Conservation (phyloP, 768 basidiomycete genomes). For the Collybia mongolica region DNA sequence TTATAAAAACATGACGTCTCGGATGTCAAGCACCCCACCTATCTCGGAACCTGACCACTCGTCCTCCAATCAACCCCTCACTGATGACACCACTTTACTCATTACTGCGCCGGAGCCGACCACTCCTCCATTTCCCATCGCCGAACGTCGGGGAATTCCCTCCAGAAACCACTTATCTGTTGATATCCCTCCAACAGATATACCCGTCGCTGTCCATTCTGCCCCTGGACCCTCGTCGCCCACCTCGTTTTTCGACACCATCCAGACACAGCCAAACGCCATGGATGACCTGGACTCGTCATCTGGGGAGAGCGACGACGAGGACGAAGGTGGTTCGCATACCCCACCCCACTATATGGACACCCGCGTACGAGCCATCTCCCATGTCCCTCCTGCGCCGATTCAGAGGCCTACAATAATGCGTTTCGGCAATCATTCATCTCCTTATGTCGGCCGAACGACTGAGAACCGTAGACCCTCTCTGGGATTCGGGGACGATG, state of each 20-base stretch:
- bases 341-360: conserved; percentile 25
- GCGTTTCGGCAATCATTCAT: conserved; percentile 68
- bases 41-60: conserved; percentile 17
- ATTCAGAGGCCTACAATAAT: conserved; percentile 45
- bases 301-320: conserved; percentile 43
- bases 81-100: conserved; percentile 28
- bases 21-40: conserved; percentile 19
- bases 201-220: conserved; percentile 49
- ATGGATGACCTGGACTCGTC: conserved; percentile 74
- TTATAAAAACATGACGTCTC: conserved; percentile 15
- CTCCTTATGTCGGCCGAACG: conserved; percentile 56
- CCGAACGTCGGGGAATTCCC: conserved; percentile 27
- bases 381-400: conserved; percentile 23
- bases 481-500: conserved; percentile 23
- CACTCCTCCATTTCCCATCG: conserved; percentile 39
- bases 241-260: conserved; percentile 72
- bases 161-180: conserved; percentile 31
- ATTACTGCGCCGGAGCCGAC: conserved; percentile 43
- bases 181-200: conserved; percentile 43
- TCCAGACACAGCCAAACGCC: conserved; percentile 67
- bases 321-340: conserved; percentile 22
- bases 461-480: conserved; percentile 31
- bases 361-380: conserved; percentile 35
- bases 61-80: conserved; percentile 12
- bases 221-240: conserved; percentile 66